Evolutionary conservation across 176 grass and related monocot species (phyloP).

Genomic region (Stipa capillata): DNA sequence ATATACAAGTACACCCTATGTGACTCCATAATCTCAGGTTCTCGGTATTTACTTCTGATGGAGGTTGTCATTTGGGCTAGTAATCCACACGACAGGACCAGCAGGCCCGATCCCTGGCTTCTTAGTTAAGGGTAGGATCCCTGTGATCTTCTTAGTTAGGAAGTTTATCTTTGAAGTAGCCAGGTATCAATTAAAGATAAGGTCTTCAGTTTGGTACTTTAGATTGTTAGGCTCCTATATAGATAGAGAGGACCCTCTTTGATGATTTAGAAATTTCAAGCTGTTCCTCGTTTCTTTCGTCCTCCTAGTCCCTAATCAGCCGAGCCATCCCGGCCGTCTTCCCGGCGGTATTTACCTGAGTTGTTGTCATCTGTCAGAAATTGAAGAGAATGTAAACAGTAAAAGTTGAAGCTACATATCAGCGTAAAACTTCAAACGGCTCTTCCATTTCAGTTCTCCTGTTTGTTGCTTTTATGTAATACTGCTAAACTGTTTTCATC

Average conservation of each 20-base stretch:
- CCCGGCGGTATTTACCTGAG: not conserved
- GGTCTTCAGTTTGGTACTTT: not conserved
- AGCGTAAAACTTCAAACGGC: not conserved
- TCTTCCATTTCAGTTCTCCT: not conserved
- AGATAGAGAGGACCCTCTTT: too few species aligned
- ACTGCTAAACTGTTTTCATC: too few species aligned
- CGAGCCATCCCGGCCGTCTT: not conserved
- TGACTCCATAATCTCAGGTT: too few species aligned
- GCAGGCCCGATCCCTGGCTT: too few species aligned
- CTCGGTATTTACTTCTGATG: too few species aligned
- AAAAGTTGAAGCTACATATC: not conserved
- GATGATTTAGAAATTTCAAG: not conserved
- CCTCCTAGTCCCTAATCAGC: not conserved
- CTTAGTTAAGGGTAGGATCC: too few species aligned
- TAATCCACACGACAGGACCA: too few species aligned
- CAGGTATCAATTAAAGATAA: too few species aligned
- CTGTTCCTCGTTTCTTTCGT: not conserved
- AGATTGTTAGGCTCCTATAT: too few species aligned
- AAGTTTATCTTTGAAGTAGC: too few species aligned
- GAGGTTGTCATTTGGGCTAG: too few species aligned
- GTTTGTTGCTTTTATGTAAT: not conserved
- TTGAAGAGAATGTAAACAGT: not conserved
- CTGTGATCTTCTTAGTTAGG: not conserved
- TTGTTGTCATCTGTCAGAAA: not conserved
- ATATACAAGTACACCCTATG: too few species aligned